Evolutionary conservation across 1,284 basidiomycete genomes (phyloP), one percentile per base, ranked within the genome.

Genomic region (Boletus smithii): DNA sequence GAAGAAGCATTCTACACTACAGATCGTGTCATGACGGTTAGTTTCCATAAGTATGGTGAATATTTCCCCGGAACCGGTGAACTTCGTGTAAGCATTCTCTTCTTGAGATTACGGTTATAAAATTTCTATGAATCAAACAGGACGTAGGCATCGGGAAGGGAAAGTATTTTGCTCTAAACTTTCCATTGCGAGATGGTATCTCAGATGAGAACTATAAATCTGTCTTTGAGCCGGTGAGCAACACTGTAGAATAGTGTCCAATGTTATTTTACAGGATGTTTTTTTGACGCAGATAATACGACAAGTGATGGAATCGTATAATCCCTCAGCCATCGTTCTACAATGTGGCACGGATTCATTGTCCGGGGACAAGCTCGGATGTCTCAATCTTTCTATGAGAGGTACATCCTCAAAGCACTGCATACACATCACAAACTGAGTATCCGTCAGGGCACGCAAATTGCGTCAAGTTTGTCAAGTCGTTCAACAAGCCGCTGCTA

Each of bases 1-100:
- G 97, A 99, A 67, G 97, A 99, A 69, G 97, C 97, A 0, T 99
- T 99, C 68, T 99, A 98, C 68, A 97, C 95, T 0, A 99, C 97
- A 13, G 95, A 99, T 65, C 78, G 97, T 37, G 97, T 99, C 42
- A 99, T 99, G 97, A 98, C 95, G 0, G 87, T 87, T 64, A 94
- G 90, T 58, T 97, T 99, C 71, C 97, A 99, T 71, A 99, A 99
- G 70, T 99, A 97, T 60, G 97, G 97, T 39, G 97, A 99, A 68
- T 99, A 92, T 69, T 99, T 99, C 73, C 97, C 97, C 16, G 97
- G 97, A 10, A 99, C 97, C 2, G 97, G 97, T 26, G 95, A 97
- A 69, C 73, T 99, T 34, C 77, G 95, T 56, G 90, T 91, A 66
- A 59, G 85, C 66, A 24, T 23, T 14, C 39, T 44, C 30, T 26